Evolutionary conservation across 306 rosid genomes (phyloP).

Genomic region (Luffa aegyptiaca): DNA sequence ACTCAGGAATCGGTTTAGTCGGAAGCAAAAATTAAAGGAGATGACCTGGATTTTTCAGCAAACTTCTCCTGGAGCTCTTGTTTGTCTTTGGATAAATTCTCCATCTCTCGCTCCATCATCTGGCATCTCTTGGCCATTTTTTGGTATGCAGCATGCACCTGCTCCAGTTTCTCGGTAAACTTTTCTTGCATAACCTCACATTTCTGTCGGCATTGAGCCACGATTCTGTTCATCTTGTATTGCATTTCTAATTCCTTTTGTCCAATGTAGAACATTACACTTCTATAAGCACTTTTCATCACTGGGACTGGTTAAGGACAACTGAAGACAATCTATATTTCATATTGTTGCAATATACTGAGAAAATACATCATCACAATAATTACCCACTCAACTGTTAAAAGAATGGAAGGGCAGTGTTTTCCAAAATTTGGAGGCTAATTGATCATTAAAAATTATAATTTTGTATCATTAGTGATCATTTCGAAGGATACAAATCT

Average conservation of each 20-base stretch:
- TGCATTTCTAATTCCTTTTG: conserved; percentile 95
- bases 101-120: conserved; percentile 86
- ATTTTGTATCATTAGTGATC: neutral
- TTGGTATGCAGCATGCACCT: conserved; percentile 81
- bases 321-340: neutral
- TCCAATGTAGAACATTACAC: conserved; percentile 87
- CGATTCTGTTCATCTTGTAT: conserved; percentile 71
- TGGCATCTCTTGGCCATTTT: conserved; percentile 84
- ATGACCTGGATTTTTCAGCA: conserved; percentile 87
- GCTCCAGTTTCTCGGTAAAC: conserved; percentile 83
- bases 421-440: neutral
- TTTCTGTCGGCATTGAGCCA: conserved; percentile 85
- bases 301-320: conserved; percentile 53
- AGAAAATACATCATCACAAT: neutral
- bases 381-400: neutral
- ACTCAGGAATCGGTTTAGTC: neutral
- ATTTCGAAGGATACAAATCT: conserved; percentile 76
- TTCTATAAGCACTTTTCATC: conserved; percentile 86
- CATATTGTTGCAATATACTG: neutral
- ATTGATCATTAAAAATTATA: neutral
- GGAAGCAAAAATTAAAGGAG: neutral
- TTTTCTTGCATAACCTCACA: conserved; percentile 91
- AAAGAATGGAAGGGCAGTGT: neutral
- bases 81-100: conserved; percentile 84
- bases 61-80: conserved; percentile 98